phyloP scores from a whole-genome alignment of 1,284 basidiomycete species.

The Rhizoctonia solani region DNA sequence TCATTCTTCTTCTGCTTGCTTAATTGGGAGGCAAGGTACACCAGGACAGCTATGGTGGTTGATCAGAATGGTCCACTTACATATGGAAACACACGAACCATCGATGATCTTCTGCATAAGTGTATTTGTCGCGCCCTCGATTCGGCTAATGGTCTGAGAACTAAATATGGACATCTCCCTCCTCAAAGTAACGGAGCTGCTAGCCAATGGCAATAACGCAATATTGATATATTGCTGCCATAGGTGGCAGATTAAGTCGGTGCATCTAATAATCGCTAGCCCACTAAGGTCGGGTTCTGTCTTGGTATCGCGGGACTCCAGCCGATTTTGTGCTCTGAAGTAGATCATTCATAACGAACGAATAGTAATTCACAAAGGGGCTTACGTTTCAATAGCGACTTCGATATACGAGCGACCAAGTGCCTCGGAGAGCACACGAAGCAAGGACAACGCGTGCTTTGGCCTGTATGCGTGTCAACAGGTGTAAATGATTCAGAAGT shows the following conservation, averaged over 20 bases:
- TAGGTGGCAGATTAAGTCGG: conserved; percentile 91
- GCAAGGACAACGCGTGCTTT: conserved; percentile 85
- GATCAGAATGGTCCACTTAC: neutral
- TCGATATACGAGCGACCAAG: conserved; percentile 89
- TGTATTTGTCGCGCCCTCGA: conserved; percentile 85
- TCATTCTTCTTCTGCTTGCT: conserved; percentile 95
- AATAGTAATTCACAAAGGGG: neutral
- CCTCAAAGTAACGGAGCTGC: conserved; percentile 82
- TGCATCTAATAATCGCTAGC: conserved; percentile 67
- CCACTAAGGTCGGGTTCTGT: conserved; percentile 78
- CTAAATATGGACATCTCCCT: conserved; percentile 95
- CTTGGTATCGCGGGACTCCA: conserved; percentile 77
- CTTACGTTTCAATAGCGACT: conserved; percentile 88
- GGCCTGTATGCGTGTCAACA: conserved; percentile 56
- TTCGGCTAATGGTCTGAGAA: conserved; percentile 82
- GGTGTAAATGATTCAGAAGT: neutral
- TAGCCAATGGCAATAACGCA: conserved; percentile 87
- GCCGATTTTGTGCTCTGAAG: conserved; percentile 66
- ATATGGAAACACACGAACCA: conserved; percentile 53
- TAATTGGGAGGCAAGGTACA: conserved; percentile 73
- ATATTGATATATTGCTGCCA: conserved; percentile 97
- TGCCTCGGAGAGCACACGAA: conserved; percentile 87
- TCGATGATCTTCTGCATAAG: conserved; percentile 86
- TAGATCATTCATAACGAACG: conserved; percentile 36
- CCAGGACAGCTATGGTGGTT: conserved; percentile 58